Conservation (phyloP, 257 asterid genomes). For the Agastache rugosa region DNA sequence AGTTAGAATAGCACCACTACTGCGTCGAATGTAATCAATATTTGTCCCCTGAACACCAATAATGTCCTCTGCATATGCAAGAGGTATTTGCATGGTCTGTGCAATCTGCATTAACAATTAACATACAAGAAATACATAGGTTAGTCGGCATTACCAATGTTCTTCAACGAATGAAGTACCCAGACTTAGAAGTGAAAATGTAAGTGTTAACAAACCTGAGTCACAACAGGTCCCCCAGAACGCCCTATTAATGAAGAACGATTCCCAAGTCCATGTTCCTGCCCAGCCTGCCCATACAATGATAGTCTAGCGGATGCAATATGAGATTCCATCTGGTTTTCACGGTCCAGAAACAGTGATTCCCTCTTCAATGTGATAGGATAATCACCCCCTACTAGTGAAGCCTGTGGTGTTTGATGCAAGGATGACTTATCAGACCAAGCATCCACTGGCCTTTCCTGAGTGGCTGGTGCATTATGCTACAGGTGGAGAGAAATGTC, state of each 20-base stretch:
- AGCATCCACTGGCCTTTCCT: constrained; percentile 65
- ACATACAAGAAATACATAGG: constrained; percentile 23
- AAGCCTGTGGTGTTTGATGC: constrained; percentile 50
- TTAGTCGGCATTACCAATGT: background rate
- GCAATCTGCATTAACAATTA: constrained; percentile 54
- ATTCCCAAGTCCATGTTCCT: constrained; percentile 63
- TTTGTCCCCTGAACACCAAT: constrained; percentile 79
- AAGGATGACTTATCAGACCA: constrained; percentile 63
- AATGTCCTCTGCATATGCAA: constrained; percentile 83
- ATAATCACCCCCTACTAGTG: constrained; percentile 51
- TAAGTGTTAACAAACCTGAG: constrained; percentile 65
- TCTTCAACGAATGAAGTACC: constrained; percentile 2
- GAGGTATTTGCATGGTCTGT: constrained; percentile 88
- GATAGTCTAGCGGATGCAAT: constrained; percentile 54
- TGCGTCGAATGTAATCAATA: constrained; percentile 78
- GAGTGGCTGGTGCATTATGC: constrained; percentile 57
- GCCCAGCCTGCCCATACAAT: constrained; percentile 58
- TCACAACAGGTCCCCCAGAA: constrained; percentile 70
- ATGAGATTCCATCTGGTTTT: constrained; percentile 58
- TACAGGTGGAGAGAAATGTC: constrained; percentile 39
- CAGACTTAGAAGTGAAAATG: constrained; percentile 1
- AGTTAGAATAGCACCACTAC: constrained; percentile 76
- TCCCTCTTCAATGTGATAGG: constrained; percentile 64
- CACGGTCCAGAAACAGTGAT: constrained; percentile 56
- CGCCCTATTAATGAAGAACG: constrained; percentile 59